Evolutionary conservation across 345 rosid species (phyloP), one percentile per base, ranked within the genome.

Genomic region (Viola odorata): DNA sequence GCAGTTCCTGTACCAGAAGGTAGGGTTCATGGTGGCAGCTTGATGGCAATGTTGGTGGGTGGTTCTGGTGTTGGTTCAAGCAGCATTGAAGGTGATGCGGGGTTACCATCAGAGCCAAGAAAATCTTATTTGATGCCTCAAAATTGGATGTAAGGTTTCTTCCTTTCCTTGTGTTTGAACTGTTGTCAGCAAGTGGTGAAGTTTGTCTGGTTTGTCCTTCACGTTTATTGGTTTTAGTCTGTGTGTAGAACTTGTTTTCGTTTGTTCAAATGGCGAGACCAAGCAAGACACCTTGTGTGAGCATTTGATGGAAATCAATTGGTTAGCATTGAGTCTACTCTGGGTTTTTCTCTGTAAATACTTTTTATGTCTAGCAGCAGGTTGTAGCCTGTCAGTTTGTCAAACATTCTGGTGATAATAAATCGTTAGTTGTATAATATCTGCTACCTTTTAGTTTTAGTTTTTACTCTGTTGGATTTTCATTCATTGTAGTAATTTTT

Each of bases 11-110:
- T 73, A 61, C 85, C 96, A 14, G 98, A 92, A 83, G 98, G 96
- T 67, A 80, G 98, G 78, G 98, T 92, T 37, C 97, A 86, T 64
- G 98, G 98, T 61, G 98, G 97, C 67, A 82, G 96, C 75, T 80
- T 89, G 77, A 76, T 89, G 79, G 86, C 89, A 71, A 80, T 89
- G 81, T 81, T 89, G 58, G 60, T 74, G 1, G 82, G 60, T 51
- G 79, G 84, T 76, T 76, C 74, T 38, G 74, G 82, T 57, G 64
- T 67, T 58, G 67, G 61, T 65, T 63, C 80, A 54, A 79, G 71
- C 61, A 64, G 64, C 69, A 57, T 63, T 52, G 56, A 45, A 8
- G 66, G 23, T 50, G 58, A 61, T 13, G 45, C 67, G 12, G 65
- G 65, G 12, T 59, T 68, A 56, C 58, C 66, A 15, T 37, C 67